phyloP scores from a whole-genome alignment of 495 filamentous ascomycete species.

The Jackrogersella multiformis region DNA sequence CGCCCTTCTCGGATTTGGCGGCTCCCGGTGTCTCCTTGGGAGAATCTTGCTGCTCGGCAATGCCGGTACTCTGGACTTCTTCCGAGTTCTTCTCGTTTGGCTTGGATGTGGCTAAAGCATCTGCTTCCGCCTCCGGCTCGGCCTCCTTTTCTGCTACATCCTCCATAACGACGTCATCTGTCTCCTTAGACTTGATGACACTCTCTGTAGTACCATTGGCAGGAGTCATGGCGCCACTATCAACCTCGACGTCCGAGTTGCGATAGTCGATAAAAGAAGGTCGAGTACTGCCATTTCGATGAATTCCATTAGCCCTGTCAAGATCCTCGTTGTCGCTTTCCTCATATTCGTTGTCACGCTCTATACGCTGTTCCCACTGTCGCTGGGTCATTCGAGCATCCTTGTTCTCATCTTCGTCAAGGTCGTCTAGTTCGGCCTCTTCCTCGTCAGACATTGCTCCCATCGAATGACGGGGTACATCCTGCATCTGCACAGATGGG shows the following conservation, averaged over 20 bases:
- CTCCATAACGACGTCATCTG: constrained; percentile 72
- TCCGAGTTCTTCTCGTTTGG: constrained; percentile 53
- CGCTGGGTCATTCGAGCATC: constrained; percentile 86
- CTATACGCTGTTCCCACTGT: constrained; percentile 80
- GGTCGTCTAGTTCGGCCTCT: constrained; percentile 86
- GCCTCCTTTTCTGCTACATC: constrained; percentile 57
- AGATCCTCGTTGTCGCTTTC: constrained; percentile 90
- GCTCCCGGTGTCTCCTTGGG: constrained; percentile 19
- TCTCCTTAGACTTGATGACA: constrained; percentile 61
- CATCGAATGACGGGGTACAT: constrained; percentile 82
- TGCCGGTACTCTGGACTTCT: constrained; percentile 42
- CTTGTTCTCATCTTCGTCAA: constrained; percentile 89
- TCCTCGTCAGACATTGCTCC: constrained; percentile 79
- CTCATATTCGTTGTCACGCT: constrained; percentile 80
- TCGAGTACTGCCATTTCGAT: constrained; percentile 67
- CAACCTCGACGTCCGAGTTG: constrained; percentile 73
- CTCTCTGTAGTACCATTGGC: constrained; percentile 58
- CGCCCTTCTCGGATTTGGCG: constrained; percentile 33
- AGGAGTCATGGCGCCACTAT: constrained; percentile 68
- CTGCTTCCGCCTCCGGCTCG: constrained; percentile 38
- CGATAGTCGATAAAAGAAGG: constrained; percentile 76
- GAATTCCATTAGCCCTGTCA: constrained; percentile 75
- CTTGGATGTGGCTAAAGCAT: constrained; percentile 40
- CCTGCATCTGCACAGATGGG: constrained; percentile 93
- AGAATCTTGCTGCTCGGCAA: constrained; percentile 41